A percentile compares a stretch with the other conserved stretches of the same genome.
Conservation (phyloP, 1,284 basidiomycete genomes). For the Schizophyllum amplum region DNA sequence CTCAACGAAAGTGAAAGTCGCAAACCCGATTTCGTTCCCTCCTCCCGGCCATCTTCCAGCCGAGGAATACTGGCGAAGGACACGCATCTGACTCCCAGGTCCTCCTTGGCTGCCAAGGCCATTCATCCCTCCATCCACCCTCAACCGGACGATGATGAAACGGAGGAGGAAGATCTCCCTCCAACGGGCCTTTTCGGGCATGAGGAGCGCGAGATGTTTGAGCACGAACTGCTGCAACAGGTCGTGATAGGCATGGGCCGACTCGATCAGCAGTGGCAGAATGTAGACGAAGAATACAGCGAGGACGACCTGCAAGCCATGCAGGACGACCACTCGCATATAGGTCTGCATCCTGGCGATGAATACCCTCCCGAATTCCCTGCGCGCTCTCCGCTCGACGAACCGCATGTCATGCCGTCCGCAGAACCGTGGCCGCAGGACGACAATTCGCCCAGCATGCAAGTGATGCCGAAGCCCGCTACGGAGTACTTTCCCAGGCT, state of each 20-base stretch:
- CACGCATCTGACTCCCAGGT: not conserved
- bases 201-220: conserved; percentile 55
- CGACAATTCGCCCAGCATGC: not conserved
- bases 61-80: conserved; percentile 1
- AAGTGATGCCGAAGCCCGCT: not conserved
- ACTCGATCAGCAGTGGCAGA: conserved; percentile 41
- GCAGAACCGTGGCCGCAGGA: not conserved
- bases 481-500: not conserved
- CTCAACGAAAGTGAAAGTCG: conserved; percentile 35
- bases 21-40: conserved; percentile 2
- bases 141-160: conserved; percentile 18
- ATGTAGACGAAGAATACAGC: conserved; percentile 24
- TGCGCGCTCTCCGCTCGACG: not conserved
- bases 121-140: not conserved
- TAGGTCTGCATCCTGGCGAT: not conserved
- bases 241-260: conserved; percentile 85
- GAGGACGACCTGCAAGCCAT: not conserved
- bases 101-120: not conserved
- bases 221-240: conserved; percentile 74
- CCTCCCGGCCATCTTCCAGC: conserved; percentile 4
- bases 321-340: not conserved
- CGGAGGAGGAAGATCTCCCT: conserved; percentile 23
- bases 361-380: not conserved
- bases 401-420: not conserved
- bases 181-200: conserved; percentile 42